Evolutionary conservation across 768 basidiomycete genomes (phyloP), one percentile per base, ranked within the genome.

Genomic region (Pleurotus platypus): DNA sequence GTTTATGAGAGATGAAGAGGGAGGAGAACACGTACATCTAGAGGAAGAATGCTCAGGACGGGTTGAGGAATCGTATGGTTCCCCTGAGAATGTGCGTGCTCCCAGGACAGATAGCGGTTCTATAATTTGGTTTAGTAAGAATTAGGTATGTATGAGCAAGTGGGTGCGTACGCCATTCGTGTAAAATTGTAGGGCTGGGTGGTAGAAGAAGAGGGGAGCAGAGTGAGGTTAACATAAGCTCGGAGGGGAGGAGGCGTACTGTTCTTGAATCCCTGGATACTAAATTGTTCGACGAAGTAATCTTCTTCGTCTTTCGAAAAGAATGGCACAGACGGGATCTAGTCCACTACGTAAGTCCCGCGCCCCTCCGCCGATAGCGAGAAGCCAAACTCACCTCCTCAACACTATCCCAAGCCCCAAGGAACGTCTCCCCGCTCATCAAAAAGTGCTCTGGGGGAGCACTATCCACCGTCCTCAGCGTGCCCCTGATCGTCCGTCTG

Each of bases 251-350:
- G 27, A n/a, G 11, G 72, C 85, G 20, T 61, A 89, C 89, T 86
- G 56, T 83, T 65, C 50, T 74, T 70, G 62, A 90, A 89, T 0
- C 84, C 82, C 60, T 83, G 84, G 8, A 71, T 70, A 40, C 64
- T 63, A 60, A 81, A 90, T 60, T 85, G 81, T 50, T 87, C 77
- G 0, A 89, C 78, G 58, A 88, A 81, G 63, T 89, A 90, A 61
- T 86, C 80, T 62, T 90, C 89, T 66, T 90, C 85, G 8, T 79
- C 78, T 0, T 63, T 43, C 0, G 78, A 76, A 45, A 90, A 78
- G 68, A 84, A 90, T 0, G 83, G 79, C 48, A 87, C 76, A 0
- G 80, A 77, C 1, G 83, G 79, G 37, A 89, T 83, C 83, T 87
- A 62, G 27, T 30, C 13, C 20, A 18, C 15, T n/a, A 7, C 16